Evolutionary conservation across 768 basidiomycete genomes (phyloP).

Genomic region (Boletus fagicola): DNA sequence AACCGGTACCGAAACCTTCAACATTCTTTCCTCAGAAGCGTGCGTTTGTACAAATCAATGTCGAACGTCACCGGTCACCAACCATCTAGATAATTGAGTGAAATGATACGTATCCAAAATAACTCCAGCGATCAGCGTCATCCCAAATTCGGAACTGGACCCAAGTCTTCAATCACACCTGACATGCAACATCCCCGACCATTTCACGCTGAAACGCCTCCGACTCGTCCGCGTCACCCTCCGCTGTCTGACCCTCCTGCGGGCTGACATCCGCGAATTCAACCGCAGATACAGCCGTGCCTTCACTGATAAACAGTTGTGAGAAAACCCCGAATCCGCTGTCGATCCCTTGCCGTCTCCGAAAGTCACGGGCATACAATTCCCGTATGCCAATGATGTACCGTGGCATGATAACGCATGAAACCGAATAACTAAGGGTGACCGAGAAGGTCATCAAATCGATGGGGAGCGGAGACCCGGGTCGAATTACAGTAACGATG

Average conservation of each 20-base stretch:
- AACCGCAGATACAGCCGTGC: not conserved
- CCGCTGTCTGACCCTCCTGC: not conserved
- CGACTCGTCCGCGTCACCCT: not conserved
- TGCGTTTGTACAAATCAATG: not conserved
- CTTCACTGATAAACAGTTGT: not conserved
- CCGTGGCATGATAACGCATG: constrained; percentile 9
- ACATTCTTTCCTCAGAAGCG: too few species aligned
- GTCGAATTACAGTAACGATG: not conserved
- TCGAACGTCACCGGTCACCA: not conserved
- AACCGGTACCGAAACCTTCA: too few species aligned
- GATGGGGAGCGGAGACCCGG: not conserved
- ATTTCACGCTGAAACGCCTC: not conserved
- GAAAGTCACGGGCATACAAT: not conserved
- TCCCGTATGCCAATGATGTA: constrained; percentile 18
- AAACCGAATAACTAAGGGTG: not conserved
- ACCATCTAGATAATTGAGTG: not conserved
- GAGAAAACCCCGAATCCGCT: constrained; percentile 9
- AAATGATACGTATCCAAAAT: not conserved
- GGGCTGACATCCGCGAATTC: not conserved
- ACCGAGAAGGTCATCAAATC: not conserved
- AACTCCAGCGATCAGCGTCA: not conserved
- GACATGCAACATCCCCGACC: too few species aligned
- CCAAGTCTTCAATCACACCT: not conserved
- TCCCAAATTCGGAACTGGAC: not conserved
- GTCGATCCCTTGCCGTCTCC: constrained; percentile 7